A percentile compares a stretch with the other conserved stretches of the same genome.
Evolutionary conservation across 2,329 filamentous ascomycete genomes (phyloP).

Genomic region (Venturia aucupariae): DNA sequence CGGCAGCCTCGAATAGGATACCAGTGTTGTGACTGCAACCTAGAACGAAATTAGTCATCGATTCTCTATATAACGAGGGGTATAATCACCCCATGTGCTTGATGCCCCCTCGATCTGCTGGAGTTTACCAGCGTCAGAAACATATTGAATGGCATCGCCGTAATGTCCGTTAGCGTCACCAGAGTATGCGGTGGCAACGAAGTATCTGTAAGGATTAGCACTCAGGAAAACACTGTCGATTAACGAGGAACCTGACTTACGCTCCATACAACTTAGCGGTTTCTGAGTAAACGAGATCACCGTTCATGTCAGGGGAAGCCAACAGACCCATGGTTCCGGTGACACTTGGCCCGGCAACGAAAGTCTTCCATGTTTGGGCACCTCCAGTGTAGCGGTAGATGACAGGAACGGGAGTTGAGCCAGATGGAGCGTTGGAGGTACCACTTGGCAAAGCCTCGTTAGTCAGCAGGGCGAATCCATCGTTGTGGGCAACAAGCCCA

Average conservation of each 20-base stretch:
- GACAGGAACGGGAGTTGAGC: conserved; percentile 43
- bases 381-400: conserved; percentile 50
- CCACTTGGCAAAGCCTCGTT: conserved; percentile 47
- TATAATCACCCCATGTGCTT: conserved; percentile 26
- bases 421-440: conserved; percentile 40
- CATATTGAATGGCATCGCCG: conserved; percentile 48
- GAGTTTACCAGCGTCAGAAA: conserved; percentile 39
- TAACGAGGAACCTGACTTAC: conserved; percentile 36
- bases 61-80: not conserved
- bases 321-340: conserved; percentile 37
- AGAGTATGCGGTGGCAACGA: conserved; percentile 31
- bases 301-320: conserved; percentile 51
- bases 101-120: conserved; percentile 44
- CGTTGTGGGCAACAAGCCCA: conserved; percentile 52
- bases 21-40: conserved; percentile 58
- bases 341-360: conserved; percentile 48
- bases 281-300: conserved; percentile 52
- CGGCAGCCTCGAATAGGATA: conserved; percentile 53
- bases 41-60: conserved; percentile 27
- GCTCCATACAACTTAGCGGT: conserved; percentile 48
- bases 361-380: conserved; percentile 48
- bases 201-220: not conserved
- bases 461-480: conserved; percentile 53
- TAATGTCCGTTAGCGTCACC: conserved; percentile 48
- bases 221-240: not conserved